Conservation (phyloP, 805 yeast genomes). For the Lipomyces yamanashiensis region DNA sequence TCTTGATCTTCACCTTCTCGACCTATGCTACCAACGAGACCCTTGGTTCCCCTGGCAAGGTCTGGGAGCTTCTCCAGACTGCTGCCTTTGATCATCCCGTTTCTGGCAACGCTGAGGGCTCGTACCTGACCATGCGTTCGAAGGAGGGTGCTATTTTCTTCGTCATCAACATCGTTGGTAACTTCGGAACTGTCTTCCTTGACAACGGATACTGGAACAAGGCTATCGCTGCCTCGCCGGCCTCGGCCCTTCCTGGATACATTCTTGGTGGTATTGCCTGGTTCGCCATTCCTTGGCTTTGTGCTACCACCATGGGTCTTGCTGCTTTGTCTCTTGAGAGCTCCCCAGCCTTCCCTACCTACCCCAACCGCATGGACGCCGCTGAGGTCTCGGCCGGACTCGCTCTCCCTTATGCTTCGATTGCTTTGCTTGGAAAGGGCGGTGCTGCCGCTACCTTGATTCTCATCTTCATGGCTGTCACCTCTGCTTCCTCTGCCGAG, state of each 20-base stretch:
- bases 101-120: slow-evolving; percentile 81
- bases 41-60: slow-evolving; percentile 81
- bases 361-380: slow-evolving; percentile 64
- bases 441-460: slow-evolving; percentile 81
- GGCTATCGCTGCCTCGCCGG: slow-evolving; percentile 53
- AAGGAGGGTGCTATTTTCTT: slow-evolving; percentile 86
- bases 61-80: slow-evolving; percentile 66
- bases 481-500: slow-evolving; percentile 87
- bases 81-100: slow-evolving; percentile 71
- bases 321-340: slow-evolving; percentile 59
- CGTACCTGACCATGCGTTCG: slow-evolving; percentile 86
- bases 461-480: slow-evolving; percentile 81
- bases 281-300: slow-evolving; percentile 51
- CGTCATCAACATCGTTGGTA: slow-evolving; percentile 68
- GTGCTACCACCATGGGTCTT: slow-evolving; percentile 46
- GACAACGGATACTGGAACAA: slow-evolving; percentile 48
- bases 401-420: slow-evolving; percentile 66
- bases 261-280: slow-evolving; percentile 55
- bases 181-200: slow-evolving; percentile 45
- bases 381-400: slow-evolving; percentile 77
- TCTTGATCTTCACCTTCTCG: slow-evolving; percentile 79
- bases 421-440: slow-evolving; percentile 77
- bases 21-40: slow-evolving; percentile 70
- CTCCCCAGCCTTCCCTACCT: slow-evolving; percentile 75
- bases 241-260: slow-evolving; percentile 51